Conservation (phyloP, 768 basidiomycete species). For the Termitomyces sp. region DNA sequence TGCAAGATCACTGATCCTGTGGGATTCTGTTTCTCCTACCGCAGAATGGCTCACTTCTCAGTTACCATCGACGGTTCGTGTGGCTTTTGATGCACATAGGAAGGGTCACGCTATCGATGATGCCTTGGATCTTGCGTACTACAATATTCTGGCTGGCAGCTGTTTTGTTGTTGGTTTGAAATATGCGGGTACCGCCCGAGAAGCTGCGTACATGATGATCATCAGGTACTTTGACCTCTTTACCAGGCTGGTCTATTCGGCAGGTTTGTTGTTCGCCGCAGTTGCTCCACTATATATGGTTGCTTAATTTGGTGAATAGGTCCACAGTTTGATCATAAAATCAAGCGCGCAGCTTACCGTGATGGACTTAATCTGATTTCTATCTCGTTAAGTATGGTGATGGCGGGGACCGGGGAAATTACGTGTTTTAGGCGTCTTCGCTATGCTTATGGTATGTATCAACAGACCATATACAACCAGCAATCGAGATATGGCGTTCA, state of each 20-base stretch:
- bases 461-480: slow-evolving; percentile 52
- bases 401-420: slow-evolving; percentile 96
- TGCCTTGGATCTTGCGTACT: slow-evolving; percentile 82
- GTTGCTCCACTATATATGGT: neutral
- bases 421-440: slow-evolving; percentile 82
- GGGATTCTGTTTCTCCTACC: slow-evolving; percentile 69
- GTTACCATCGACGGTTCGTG: slow-evolving; percentile 61
- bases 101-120: slow-evolving; percentile 53
- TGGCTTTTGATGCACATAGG: slow-evolving; percentile 49
- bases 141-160: slow-evolving; percentile 84
- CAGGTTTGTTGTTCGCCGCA: slow-evolving; percentile 39
- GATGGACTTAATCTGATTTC: slow-evolving; percentile 87
- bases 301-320: slow-evolving; percentile 34
- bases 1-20: slow-evolving; percentile 77
- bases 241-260: slow-evolving; percentile 61
- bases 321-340: slow-evolving; percentile 78
- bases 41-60: slow-evolving; percentile 68
- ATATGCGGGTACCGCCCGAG: slow-evolving; percentile 89
- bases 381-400: slow-evolving; percentile 83
- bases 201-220: slow-evolving; percentile 81
- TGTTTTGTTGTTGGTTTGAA: slow-evolving; percentile 92
- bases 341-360: slow-evolving; percentile 80
- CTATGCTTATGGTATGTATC: slow-evolving; percentile 84
- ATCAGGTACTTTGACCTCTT: slow-evolving; percentile 80
- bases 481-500: slow-evolving; percentile 84